Evolutionary conservation across 129 eudicot genomes (phyloP), one percentile per base, ranked within the genome.

Genomic region (Flaveria sonorensis): DNA sequence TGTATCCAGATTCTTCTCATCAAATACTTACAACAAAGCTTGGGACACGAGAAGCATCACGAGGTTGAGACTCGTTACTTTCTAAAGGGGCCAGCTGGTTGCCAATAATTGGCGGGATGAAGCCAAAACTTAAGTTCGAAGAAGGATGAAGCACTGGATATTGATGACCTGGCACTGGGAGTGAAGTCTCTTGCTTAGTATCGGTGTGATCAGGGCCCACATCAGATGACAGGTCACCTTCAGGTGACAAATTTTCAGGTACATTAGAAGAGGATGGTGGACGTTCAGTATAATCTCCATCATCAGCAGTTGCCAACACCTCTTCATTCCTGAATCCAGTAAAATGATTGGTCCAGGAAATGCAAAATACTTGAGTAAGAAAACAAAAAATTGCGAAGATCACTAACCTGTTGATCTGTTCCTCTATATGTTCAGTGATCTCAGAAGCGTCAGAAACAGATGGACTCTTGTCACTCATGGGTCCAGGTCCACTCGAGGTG

Each of bases 1-100:
- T 45, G 19, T 30, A 24, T 2, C 28, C 51, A 65, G 48, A 51
- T 24, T 20, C 23, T 21, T 18, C 45, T 3, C 40, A 14, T 48
- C 3, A 64, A 67, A 56, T 77, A 85, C 98, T 88, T 86, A 93
- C 98, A 72, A 88, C 89, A 90, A 90, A 87, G 83, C 83, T 81
- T 65, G 98, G 92, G 56, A 77, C 79, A 59, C 87, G 90, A 81
- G 91, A 82, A 85, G 70, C 85, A 76, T 90, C 96, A 73, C 80
- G 91, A 15, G 82, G 79, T 71, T 87, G 97, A 72, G 89, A 75
- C 14, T 90, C 95, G 1, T 82, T 85, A 85, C 71, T 82, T 74
- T 90, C 98, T 65, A 81, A 77, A 64, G 89, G 87, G 45, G 90
- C 75, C 62, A 82, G 65, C 76, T 85, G 98, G 81, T 75, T 75